Evolutionary conservation across 495 filamentous ascomycete species (phyloP).

Genomic region (Tuber microsphaerosporum): DNA sequence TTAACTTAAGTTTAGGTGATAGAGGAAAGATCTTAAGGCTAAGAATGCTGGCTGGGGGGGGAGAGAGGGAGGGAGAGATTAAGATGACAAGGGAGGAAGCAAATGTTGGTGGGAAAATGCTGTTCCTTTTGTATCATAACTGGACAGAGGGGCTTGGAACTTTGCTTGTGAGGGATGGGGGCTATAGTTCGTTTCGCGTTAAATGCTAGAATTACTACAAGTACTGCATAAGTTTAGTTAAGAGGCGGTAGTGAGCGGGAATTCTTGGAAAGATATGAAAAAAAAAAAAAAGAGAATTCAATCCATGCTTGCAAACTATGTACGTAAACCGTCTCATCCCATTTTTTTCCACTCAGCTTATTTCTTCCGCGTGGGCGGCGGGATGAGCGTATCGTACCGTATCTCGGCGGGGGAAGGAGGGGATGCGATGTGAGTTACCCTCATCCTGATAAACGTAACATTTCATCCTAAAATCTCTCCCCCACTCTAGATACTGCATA

Average conservation of each 20-base stretch:
- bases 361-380: conserved; percentile 16
- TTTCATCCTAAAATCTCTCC: conserved; percentile 27
- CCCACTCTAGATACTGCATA: conserved; percentile 21
- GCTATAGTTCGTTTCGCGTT: not conserved
- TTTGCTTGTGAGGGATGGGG: not conserved
- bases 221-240: not conserved
- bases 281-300: not conserved
- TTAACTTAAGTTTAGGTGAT: conserved; percentile 16
- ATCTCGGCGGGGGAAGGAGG: conserved; percentile 14
- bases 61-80: conserved; percentile 16
- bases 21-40: not conserved
- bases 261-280: not conserved
- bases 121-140: not conserved
- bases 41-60: conserved; percentile 19
- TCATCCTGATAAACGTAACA: conserved; percentile 28
- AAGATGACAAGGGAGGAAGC: conserved; percentile 11
- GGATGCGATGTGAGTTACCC: conserved; percentile 14
- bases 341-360: conserved; percentile 12
- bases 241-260: not conserved
- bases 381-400: conserved; percentile 14
- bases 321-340: conserved; percentile 34
- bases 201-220: conserved; percentile 1
- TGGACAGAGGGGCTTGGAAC: not conserved
- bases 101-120: not conserved
- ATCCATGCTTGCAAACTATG: conserved; percentile 12